These are phyloP conservation scores for Nemania diffusa DNA, from an alignment of 2,329 filamentous ascomycete species.

Conservation along the genomic window DNA sequence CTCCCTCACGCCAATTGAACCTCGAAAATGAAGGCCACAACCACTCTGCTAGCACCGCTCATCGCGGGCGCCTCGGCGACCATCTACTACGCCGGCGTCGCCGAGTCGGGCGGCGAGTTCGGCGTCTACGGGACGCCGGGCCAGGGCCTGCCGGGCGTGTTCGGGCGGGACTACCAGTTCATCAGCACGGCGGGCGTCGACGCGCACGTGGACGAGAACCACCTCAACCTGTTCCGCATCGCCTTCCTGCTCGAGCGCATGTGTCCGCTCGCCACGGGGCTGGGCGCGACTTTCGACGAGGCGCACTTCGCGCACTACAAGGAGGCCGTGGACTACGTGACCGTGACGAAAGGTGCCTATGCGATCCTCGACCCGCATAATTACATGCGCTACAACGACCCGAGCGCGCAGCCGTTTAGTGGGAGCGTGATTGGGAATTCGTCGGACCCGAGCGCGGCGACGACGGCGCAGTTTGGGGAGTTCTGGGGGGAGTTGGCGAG, in stretches of 20 bases:
- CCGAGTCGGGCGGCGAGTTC: constrained; percentile 60
- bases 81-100: constrained; percentile 60
- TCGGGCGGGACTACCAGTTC: constrained; percentile 62
- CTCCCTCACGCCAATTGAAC: background rate
- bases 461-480: constrained; percentile 57
- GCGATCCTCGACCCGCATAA: constrained; percentile 63
- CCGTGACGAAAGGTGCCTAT: constrained; percentile 57
- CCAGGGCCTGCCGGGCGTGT: constrained; percentile 59
- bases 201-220: constrained; percentile 58
- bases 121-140: constrained; percentile 56
- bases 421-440: constrained; percentile 62
- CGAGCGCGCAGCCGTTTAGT: constrained; percentile 58
- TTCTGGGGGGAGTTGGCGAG: constrained; percentile 62
- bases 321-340: constrained; percentile 62
- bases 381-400: constrained; percentile 65
- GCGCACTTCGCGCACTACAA: constrained; percentile 59
- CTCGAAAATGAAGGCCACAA: constrained; percentile 40
- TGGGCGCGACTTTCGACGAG: constrained; percentile 62
- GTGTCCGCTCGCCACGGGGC: constrained; percentile 57
- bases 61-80: constrained; percentile 51
- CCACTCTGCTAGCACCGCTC: constrained; percentile 33
- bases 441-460: constrained; percentile 56
- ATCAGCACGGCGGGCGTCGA: constrained; percentile 59
- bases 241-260: constrained; percentile 63
- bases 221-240: constrained; percentile 60